These are phyloP conservation scores for Penicillium manginii DNA, from an alignment of 495 filamentous ascomycete genomes.

Conservation along the genomic window DNA sequence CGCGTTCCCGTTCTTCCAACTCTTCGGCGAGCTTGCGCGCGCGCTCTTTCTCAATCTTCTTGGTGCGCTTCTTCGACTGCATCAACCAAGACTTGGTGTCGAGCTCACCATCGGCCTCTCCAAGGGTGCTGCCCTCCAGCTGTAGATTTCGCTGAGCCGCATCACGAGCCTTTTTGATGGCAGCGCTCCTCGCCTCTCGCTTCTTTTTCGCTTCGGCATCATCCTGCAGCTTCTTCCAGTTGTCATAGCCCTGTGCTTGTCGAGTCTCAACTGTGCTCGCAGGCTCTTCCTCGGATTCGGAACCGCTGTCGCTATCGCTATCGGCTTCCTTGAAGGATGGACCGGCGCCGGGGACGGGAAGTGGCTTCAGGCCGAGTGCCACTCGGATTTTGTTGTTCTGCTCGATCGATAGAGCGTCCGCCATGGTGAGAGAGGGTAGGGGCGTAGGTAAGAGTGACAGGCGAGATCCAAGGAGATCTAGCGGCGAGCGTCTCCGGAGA, in stretches of 20 bases:
- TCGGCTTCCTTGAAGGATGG: constrained; percentile 63
- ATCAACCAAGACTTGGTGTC: constrained; percentile 86
- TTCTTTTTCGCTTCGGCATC: constrained; percentile 68
- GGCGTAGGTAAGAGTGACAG: constrained; percentile 4
- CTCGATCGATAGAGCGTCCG: constrained; percentile 83
- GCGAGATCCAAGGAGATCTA: not conserved
- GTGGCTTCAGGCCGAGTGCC: constrained; percentile 85
- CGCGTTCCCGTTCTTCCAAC: constrained; percentile 64
- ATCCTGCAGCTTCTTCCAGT: constrained; percentile 68
- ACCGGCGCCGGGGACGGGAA: constrained; percentile 76
- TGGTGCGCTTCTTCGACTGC: constrained; percentile 86
- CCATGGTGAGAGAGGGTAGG: constrained; percentile 54
- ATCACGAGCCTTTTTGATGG: constrained; percentile 88
- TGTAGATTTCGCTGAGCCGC: constrained; percentile 71
- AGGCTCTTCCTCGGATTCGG: constrained; percentile 63
- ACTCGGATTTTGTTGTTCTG: constrained; percentile 92
- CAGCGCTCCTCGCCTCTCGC: constrained; percentile 75
- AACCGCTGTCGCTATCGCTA: constrained; percentile 41
- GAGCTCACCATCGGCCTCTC: constrained; percentile 63
- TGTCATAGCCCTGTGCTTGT: constrained; percentile 74
- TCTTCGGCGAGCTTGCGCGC: constrained; percentile 75
- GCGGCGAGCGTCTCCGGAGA: not conserved
- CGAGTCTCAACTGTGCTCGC: constrained; percentile 80
- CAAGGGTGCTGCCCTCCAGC: constrained; percentile 80
- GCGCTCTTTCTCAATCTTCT: constrained; percentile 79